Evolutionary conservation across 2,329 filamentous ascomycete genomes (phyloP), one percentile per base, ranked within the genome.

Genomic region (Colletotrichum incanum): DNA sequence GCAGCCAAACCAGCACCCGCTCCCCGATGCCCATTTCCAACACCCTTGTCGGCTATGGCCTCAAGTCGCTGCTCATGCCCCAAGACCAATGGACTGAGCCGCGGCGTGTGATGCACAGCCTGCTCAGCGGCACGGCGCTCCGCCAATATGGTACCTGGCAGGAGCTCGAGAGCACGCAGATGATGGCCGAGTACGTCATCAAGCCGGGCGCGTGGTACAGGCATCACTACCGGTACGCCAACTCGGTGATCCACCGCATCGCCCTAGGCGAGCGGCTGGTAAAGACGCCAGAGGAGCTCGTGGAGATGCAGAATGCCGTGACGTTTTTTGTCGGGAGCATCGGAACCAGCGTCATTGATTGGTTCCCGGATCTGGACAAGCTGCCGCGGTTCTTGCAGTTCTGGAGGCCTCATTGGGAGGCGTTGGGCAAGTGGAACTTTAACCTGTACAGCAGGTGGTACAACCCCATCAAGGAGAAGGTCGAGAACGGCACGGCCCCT

Each of bases 211-310:
- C 67, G 7, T 85, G 83, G 83, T 84, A 81, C 64, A 70, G 73
- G 7, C 82, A 84, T 65, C 80, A 84, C 66, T 83, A 82, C 73
- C 80, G 82, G n/a, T 85, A 83, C 74, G 77, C 82, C 18, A 82
- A 80, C 67, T 79, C 80, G 1, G 79, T 84, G 20, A 76, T 84
- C 18, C 76, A 82, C 73, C 78, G 79, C 14, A 81, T 84, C 56
- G 78, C 77, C 12, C 75, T 82, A 5, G 81, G 79, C 5, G 77
- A 81, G 62, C 76, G 77, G n/a, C 74, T 79, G 2, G 52, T 61
- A 43, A 82, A 81, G 70, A 77, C 79, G 7, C 75, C 72, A 7
- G 67, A 78, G 23, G 77, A 84, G 58, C 77, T 84, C 14, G 79
- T 79, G 11, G 80, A 83, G n/a, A 72, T 81, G 43, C 81, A 84